phyloP scores from a whole-genome alignment of 148 eudicot species.

The Amaranthus palmeri region DNA sequence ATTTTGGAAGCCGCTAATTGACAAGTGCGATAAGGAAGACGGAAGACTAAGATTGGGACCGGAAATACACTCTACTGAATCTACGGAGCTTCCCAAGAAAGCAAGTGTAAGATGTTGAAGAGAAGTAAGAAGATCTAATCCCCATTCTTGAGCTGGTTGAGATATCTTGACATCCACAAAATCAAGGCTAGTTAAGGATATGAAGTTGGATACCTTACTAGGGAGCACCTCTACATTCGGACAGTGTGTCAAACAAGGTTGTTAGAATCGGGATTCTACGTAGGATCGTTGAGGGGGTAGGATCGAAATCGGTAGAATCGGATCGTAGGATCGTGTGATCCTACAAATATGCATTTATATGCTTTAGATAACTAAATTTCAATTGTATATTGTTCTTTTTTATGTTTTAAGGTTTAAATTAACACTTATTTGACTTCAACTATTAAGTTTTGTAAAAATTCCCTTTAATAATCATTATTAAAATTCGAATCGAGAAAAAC shows the following conservation, averaged over 20 bases:
- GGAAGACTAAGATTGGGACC: background rate
- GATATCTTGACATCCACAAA: background rate
- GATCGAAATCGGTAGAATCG: too few relatives aligned
- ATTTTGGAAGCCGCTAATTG: background rate
- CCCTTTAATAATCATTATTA: too few relatives aligned
- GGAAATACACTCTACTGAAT: background rate
- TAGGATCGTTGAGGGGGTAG: too few relatives aligned
- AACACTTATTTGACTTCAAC: too few relatives aligned
- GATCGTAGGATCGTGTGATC: too few relatives aligned
- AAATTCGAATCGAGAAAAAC: too few relatives aligned
- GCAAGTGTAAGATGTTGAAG: background rate
- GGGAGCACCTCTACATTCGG: background rate
- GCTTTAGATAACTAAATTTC: too few relatives aligned
- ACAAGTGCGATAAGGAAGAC: background rate
- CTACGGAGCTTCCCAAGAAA: background rate
- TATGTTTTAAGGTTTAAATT: too few relatives aligned
- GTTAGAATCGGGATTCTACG: too few relatives aligned
- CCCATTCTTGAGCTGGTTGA: background rate
- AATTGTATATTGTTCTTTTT: too few relatives aligned
- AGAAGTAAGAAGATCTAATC: background rate
- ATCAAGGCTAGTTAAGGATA: background rate
- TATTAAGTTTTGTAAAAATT: too few relatives aligned
- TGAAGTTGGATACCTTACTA: background rate
- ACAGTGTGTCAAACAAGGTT: background rate
- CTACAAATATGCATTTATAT: background rate